These are phyloP conservation scores for Oryza longistaminata DNA, from an alignment of 176 grass and related monocot genomes.

Conservation along the genomic window DNA sequence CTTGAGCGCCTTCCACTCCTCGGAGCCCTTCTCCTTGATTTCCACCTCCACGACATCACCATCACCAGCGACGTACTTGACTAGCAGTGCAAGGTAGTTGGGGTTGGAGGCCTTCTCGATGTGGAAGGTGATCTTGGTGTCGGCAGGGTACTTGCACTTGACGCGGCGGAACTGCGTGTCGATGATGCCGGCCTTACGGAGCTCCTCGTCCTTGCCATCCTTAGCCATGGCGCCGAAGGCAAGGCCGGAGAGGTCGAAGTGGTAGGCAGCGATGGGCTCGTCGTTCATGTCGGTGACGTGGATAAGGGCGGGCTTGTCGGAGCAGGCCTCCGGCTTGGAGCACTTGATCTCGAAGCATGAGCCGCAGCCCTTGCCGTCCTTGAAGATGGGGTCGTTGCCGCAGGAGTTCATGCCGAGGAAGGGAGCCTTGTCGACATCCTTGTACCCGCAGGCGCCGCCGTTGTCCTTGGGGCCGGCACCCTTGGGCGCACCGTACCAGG, in stretches of 20 bases:
- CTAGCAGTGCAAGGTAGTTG: conserved; percentile 46
- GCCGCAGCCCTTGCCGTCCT: conserved; percentile 48
- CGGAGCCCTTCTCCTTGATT: conserved; percentile 36
- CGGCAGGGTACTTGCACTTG: conserved; percentile 48
- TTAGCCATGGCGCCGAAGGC: conserved; percentile 55
- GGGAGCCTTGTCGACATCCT: background rate
- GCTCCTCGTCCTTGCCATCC: conserved; percentile 39
- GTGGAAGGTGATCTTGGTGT: conserved; percentile 60
- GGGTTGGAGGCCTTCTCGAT: conserved; percentile 56
- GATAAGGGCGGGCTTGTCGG: conserved; percentile 32
- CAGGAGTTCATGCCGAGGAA: conserved; percentile 51
- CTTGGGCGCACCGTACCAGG: conserved; percentile 54
- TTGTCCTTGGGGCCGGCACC: conserved; percentile 51
- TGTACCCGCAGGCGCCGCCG: conserved; percentile 29
- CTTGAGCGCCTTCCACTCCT: conserved; percentile 26
- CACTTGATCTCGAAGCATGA: conserved; percentile 64
- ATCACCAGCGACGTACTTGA: conserved; percentile 51
- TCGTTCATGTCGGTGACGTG: conserved; percentile 51
- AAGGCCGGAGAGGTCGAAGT: conserved; percentile 52
- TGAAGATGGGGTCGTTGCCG: conserved; percentile 59
- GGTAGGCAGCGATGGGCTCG: conserved; percentile 43
- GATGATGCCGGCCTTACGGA: conserved; percentile 49
- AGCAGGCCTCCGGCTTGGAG: conserved; percentile 42
- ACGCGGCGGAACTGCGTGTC: conserved; percentile 46
- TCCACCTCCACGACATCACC: conserved; percentile 50